These are phyloP conservation scores for Mycena polygramma DNA, from an alignment of 768 basidiomycete species.

Conservation along the genomic window DNA sequence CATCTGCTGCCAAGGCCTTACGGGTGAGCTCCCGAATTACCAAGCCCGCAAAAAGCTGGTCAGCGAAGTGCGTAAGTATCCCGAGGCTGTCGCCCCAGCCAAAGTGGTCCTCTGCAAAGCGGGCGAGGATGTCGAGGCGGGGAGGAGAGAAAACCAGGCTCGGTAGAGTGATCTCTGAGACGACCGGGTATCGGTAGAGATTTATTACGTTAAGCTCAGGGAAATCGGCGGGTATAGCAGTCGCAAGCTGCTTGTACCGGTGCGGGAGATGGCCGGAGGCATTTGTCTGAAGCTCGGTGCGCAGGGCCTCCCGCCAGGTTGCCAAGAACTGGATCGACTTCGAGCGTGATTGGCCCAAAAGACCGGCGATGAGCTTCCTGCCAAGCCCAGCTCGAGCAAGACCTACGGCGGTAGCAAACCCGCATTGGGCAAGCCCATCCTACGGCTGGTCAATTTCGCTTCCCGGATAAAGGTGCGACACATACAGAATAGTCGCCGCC, in stretches of 20 bases:
- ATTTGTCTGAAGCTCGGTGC: slow-evolving; percentile 25
- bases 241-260: slow-evolving; percentile 45
- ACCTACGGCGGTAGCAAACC: neutral
- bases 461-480: too few species aligned
- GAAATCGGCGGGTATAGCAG: slow-evolving; percentile 45
- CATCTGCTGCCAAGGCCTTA: neutral
- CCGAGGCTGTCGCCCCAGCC: slow-evolving; percentile 26
- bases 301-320: slow-evolving; percentile 14
- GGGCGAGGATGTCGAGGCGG: slow-evolving; percentile 21
- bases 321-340: neutral
- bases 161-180: neutral
- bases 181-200: slow-evolving; percentile 54
- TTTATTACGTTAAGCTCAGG: slow-evolving; percentile 51
- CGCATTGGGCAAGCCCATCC: neutral
- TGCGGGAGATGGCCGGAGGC: slow-evolving; percentile 37
- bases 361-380: slow-evolving; percentile 17
- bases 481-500: slow-evolving; percentile 58
- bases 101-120: slow-evolving; percentile 23
- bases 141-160: neutral
- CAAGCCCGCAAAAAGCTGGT: slow-evolving; percentile 22
- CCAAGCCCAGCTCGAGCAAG: slow-evolving; percentile 30
- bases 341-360: neutral
- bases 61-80: slow-evolving; percentile 24
- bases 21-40: slow-evolving; percentile 22
- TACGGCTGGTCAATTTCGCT: neutral